phyloP scores from a whole-genome alignment of 495 filamentous ascomycete species.

The Penicillium paradoxum region DNA sequence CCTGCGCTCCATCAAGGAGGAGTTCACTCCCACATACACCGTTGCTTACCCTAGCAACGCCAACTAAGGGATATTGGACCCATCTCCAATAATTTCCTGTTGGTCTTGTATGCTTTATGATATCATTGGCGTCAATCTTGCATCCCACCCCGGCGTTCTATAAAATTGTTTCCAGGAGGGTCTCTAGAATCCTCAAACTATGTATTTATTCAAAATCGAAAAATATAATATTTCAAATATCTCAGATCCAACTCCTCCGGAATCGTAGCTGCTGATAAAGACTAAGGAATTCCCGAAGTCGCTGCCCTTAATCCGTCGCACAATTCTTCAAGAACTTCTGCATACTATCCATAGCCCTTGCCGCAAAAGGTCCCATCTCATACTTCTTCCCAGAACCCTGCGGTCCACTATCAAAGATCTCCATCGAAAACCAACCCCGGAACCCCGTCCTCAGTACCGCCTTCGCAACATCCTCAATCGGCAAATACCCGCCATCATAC shows the following conservation, averaged over 20 bases:
- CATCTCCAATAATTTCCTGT: not conserved
- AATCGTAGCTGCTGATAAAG: too few species aligned
- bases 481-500: constrained; percentile 68
- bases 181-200: not conserved
- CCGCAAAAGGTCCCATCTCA: constrained; percentile 54
- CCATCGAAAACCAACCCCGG: constrained; percentile 66
- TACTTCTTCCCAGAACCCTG: constrained; percentile 55
- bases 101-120: constrained; percentile 20
- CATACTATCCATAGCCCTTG: constrained; percentile 55
- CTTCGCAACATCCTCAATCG: constrained; percentile 57
- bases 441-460: constrained; percentile 70
- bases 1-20: constrained; percentile 84
- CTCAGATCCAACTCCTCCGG: not conserved
- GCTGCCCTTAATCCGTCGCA: constrained; percentile 11
- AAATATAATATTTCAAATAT: not conserved
- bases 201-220: constrained; percentile 6
- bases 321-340: constrained; percentile 49
- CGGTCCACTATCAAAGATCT: constrained; percentile 67
- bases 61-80: constrained; percentile 12
- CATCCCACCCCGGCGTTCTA: constrained; percentile 23
- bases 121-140: constrained; percentile 21
- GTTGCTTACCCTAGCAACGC: constrained; percentile 81
- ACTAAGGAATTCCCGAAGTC: not conserved
- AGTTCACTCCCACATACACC: constrained; percentile 63
- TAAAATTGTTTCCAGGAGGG: constrained; percentile 3